Base-by-base conservation (phyloP, 83 land plant genomes). In the Picea abies region DNA sequence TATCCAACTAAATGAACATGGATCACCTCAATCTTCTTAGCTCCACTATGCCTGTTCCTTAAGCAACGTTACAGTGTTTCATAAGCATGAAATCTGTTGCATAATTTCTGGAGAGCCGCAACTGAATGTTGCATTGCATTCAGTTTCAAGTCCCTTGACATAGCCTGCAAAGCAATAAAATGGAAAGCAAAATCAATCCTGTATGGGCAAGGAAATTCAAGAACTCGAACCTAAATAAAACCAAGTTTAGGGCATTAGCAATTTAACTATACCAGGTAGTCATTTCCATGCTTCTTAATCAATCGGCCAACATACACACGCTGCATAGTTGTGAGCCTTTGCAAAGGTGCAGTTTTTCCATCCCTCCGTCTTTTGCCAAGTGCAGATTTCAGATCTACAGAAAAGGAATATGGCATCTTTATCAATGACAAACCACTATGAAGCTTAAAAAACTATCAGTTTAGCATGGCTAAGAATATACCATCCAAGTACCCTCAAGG, bases 41-140 rank as follows among this genome's bases (percentile, higher is more conserved):
- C 22, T 22, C 58, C 23, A n/a, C 4, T 72, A 41, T 44, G 56
- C 56, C 20, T n/a, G 4, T 22, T 47, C 8, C 4, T 73, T 73
- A 73, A 11, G 77, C 47, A 73, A 73, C 77, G 37, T 49, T 80
- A 65, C 76, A 86, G 77, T 68, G 83, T 88, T 75, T 82, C 83
- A 63, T 85, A 82, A 17, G 81, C 84, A 52, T 87, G 83, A 79
- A 89, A 97, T 76, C 97, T 91, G 73, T 86, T 86, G 89, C 99
- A 97, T 9, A 97, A 82, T 79, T 91, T 94, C 89, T 90, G 84
- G 41, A 96, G 88, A 15, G 89, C 87, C 29, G 91, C 98, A 26
- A 87, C 89, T 23, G 99, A 87, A 83, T 97, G 99, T 88, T 97
- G 98, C 98, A 97, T 94, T n/a, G 89, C 60, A 82, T 97, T 97